phyloP scores from a whole-genome alignment of 164 flowering plant genomes.

The Litsea cubeba region DNA sequence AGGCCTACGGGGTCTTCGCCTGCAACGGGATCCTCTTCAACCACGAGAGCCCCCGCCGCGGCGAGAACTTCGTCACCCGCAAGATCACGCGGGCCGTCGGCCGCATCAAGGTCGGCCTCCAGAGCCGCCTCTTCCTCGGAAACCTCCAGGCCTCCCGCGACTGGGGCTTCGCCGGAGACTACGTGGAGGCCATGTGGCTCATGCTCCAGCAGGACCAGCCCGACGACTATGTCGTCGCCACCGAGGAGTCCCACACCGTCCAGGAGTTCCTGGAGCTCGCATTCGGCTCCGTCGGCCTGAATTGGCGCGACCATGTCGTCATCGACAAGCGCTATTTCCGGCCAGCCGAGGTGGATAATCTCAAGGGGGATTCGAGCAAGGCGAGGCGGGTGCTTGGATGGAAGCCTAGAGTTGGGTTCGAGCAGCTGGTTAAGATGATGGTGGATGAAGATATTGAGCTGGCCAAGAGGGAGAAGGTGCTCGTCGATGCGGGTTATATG shows the following conservation, averaged over 20 bases:
- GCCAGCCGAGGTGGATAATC: slow-evolving; percentile 89
- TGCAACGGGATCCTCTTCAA: slow-evolving; percentile 91
- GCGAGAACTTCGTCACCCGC: slow-evolving; percentile 91
- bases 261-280: slow-evolving; percentile 87
- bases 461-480: slow-evolving; percentile 95
- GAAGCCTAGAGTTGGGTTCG: slow-evolving; percentile 92
- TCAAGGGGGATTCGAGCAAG: slow-evolving; percentile 87
- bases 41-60: slow-evolving; percentile 85
- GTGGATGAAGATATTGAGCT: slow-evolving; percentile 85
- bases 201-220: slow-evolving; percentile 97
- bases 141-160: slow-evolving; percentile 81
- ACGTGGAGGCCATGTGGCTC: slow-evolving; percentile 99
- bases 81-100: slow-evolving; percentile 93
- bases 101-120: slow-evolving; percentile 79
- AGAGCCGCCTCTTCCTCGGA: slow-evolving; percentile 84
- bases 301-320: slow-evolving; percentile 89
- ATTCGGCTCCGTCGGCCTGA: slow-evolving; percentile 87
- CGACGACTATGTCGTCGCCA: slow-evolving; percentile 93
- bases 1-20: slow-evolving; percentile 85
- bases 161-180: slow-evolving; percentile 97
- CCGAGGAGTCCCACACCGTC: slow-evolving; percentile 91
- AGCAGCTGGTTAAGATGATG: slow-evolving; percentile 97
- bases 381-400: slow-evolving; percentile 75
- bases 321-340: slow-evolving; percentile 90
- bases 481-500: slow-evolving; percentile 94